Evolutionary conservation across 805 yeast genomes (phyloP).

Genomic region (Danielia reshetovae): DNA sequence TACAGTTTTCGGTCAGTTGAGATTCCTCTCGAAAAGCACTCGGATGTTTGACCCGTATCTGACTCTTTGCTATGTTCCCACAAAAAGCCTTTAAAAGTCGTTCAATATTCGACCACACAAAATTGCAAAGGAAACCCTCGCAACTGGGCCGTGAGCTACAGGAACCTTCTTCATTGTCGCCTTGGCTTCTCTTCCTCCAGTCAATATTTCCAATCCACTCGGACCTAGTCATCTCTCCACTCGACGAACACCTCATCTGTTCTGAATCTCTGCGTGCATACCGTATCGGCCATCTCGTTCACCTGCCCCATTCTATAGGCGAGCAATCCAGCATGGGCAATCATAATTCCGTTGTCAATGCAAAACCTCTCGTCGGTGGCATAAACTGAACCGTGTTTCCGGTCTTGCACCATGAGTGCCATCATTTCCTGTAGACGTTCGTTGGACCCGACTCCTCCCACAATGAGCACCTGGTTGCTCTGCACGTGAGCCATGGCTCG

Average conservation of each 20-base stretch:
- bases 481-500: slow-evolving; percentile 98
- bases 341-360: slow-evolving; percentile 98
- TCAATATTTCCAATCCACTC: background rate
- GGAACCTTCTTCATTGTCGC: slow-evolving; percentile 6
- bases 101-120: slow-evolving; percentile 14
- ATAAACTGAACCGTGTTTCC: slow-evolving; percentile 76
- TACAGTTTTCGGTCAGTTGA: too few relatives aligned
- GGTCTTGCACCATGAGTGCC: slow-evolving; percentile 87
- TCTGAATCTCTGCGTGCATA: slow-evolving; percentile 89
- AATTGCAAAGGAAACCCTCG: slow-evolving; percentile 3
- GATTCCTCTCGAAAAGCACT: too few relatives aligned
- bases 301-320: slow-evolving; percentile 80
- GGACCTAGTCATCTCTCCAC: slow-evolving; percentile 70
- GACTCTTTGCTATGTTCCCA: slow-evolving; percentile 5
- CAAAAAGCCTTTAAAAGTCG: slow-evolving; percentile 10
- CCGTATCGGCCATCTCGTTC: slow-evolving; percentile 58
- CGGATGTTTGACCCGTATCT: slow-evolving; percentile 17
- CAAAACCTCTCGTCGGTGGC: slow-evolving; percentile 98
- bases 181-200: too few relatives aligned
- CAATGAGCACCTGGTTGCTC: slow-evolving; percentile 83
- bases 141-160: slow-evolving; percentile 13
- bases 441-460: slow-evolving; percentile 98
- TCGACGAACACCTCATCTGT: slow-evolving; percentile 89
- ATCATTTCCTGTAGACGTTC: slow-evolving; percentile 91
- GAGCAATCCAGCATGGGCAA: slow-evolving; percentile 94